phyloP scores from a whole-genome alignment of 257 asterid genomes.

The Penstemon barbatus region DNA sequence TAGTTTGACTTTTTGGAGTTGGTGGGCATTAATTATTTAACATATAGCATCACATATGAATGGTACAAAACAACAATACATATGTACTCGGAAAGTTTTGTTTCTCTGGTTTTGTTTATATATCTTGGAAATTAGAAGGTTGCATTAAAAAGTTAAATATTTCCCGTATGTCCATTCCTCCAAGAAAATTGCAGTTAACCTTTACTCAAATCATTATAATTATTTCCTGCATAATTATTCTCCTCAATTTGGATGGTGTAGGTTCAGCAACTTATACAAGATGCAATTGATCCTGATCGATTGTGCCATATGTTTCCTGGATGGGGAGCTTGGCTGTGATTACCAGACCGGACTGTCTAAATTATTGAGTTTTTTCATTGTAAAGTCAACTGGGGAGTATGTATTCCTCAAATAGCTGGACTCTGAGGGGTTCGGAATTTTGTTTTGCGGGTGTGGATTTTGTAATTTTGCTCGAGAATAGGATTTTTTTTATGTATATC shows the following conservation, averaged over 20 bases:
- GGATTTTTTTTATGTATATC: no score
- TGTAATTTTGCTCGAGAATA: no score
- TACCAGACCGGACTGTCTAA: conserved; percentile 4
- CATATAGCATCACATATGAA: no score
- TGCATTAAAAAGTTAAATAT: neutral
- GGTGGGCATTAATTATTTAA: neutral
- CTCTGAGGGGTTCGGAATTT: no score
- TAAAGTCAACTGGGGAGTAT: no score
- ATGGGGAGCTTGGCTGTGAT: conserved; percentile 96
- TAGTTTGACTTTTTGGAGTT: neutral
- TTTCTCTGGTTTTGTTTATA: neutral
- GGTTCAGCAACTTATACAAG: conserved; percentile 98
- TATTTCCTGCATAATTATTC: neutral
- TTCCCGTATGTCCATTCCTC: neutral
- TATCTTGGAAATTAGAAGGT: neutral
- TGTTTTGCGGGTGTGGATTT: no score
- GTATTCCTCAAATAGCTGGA: no score
- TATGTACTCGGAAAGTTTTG: neutral
- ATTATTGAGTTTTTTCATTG: conserved; percentile 17
- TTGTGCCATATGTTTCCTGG: conserved; percentile 96
- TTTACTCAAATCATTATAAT: neutral
- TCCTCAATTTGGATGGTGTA: conserved; percentile 25
- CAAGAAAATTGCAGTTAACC: neutral
- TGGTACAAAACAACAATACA: no score
- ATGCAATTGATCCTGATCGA: conserved; percentile 91